Conservation (phyloP, 129 eudicot species). For the Arctium lappa region DNA sequence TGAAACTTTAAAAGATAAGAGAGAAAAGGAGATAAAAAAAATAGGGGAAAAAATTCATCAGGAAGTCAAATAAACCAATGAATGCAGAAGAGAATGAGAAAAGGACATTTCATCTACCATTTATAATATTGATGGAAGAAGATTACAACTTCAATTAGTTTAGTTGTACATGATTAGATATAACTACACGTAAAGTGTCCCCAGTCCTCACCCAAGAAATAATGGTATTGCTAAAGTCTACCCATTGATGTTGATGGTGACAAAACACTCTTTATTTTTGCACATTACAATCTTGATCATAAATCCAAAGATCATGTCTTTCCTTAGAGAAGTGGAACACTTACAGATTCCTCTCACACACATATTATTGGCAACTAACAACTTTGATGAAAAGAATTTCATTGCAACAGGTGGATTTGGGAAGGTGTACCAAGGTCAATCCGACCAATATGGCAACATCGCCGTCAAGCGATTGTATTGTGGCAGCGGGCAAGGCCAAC, state of each 20-base stretch:
- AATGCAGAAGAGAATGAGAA: not conserved
- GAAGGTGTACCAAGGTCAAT: slow-evolving; percentile 27
- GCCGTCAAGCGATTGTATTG: not conserved
- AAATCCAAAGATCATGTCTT: not conserved
- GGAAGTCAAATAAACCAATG: not conserved
- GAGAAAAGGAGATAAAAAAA: not conserved
- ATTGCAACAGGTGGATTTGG: slow-evolving; percentile 22
- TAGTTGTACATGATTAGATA: not conserved
- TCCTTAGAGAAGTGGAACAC: not conserved
- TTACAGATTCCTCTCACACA: slow-evolving; percentile 26
- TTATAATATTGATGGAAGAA: not conserved
- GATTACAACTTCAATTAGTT: too few relatives aligned
- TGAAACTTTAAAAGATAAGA: not conserved
- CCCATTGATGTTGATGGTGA: not conserved
- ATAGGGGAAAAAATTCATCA: not conserved
- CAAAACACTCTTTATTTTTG: not conserved
- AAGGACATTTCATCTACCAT: not conserved
- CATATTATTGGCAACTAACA: slow-evolving; percentile 26
- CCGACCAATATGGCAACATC: slow-evolving; percentile 3
- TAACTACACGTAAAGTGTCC: not conserved
- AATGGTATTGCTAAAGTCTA: not conserved
- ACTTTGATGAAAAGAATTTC: slow-evolving; percentile 13
- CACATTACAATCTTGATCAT: not conserved
- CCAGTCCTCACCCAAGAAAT: not conserved
- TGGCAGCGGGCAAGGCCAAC: slow-evolving; percentile 1